Evolutionary conservation across 768 basidiomycete species (phyloP).

Genomic region (Asterophora parasitica): DNA sequence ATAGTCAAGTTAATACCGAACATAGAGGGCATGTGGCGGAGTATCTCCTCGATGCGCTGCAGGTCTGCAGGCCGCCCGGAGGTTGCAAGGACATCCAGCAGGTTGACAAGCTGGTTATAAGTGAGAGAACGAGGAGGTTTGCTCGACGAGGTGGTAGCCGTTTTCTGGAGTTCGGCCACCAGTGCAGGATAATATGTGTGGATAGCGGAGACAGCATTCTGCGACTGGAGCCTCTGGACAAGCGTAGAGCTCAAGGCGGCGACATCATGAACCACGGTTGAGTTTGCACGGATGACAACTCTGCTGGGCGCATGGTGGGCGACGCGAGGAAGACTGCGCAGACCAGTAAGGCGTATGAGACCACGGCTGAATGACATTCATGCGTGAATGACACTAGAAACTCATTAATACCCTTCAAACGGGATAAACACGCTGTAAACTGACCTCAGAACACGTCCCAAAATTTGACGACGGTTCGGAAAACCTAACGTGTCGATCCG

Average conservation of each 20-base stretch:
- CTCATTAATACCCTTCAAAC: not conserved
- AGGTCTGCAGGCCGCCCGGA: conserved; percentile 52
- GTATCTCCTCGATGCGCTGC: conserved; percentile 48
- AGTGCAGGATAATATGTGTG: conserved; percentile 30
- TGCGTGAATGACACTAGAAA: conserved; percentile 33
- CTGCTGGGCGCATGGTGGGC: conserved; percentile 15
- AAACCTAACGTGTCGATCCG: conserved; percentile 29
- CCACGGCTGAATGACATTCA: conserved; percentile 60
- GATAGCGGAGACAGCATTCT: conserved; percentile 26
- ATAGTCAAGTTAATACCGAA: conserved; percentile 42
- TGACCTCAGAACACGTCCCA: conserved; percentile 6
- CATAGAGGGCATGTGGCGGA: conserved; percentile 41
- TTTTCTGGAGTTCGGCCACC: conserved; percentile 18
- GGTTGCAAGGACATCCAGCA: conserved; percentile 42
- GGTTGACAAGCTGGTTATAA: conserved; percentile 28
- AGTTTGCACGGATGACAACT: conserved; percentile 13
- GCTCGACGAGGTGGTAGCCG: conserved; percentile 13
- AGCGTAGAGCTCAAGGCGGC: conserved; percentile 12
- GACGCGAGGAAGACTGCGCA: conserved; percentile 17
- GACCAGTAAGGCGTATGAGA: conserved; percentile 32
- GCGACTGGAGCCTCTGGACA: conserved; percentile 21
- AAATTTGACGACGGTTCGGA: conserved; percentile 17
- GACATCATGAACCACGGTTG: conserved; percentile 7
- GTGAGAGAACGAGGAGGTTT: conserved; percentile 24
- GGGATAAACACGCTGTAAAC: not conserved